A percentile compares a stretch with the other conserved stretches of the same genome.
These are phyloP conservation scores for Mucor velutinosus DNA, from an alignment of 371 early-diverging fungal genomes.

Conservation along the genomic window DNA sequence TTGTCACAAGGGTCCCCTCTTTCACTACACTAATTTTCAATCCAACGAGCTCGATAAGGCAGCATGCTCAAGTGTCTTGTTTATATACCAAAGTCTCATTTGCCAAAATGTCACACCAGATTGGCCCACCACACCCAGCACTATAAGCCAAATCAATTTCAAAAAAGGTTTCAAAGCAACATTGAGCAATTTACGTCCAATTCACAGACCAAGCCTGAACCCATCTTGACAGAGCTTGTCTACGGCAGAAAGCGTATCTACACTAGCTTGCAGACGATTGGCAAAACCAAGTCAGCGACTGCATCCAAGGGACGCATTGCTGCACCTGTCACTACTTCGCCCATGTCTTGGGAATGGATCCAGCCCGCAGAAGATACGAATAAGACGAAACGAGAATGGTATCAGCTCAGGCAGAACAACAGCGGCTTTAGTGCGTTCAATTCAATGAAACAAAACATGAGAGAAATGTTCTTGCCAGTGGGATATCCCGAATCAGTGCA, in stretches of 20 bases:
- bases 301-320: slow-evolving; percentile 41
- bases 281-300: slow-evolving; percentile 46
- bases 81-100: background rate
- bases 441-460: slow-evolving; percentile 47
- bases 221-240: slow-evolving; percentile 53
- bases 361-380: slow-evolving; percentile 20
- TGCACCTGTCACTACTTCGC: slow-evolving; percentile 42
- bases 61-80: background rate
- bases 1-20: slow-evolving; percentile 6
- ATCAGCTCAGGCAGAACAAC: slow-evolving; percentile 13
- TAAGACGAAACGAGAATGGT: slow-evolving; percentile 20
- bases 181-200: background rate
- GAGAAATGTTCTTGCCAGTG: slow-evolving; percentile 68
- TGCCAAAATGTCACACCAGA: background rate
- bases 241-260: slow-evolving; percentile 62
- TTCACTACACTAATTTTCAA: background rate
- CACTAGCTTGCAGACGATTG: slow-evolving; percentile 50
- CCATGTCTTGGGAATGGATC: slow-evolving; percentile 55
- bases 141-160: background rate
- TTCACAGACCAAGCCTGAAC: background rate
- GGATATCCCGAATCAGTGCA: slow-evolving; percentile 63
- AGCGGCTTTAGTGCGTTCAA: slow-evolving; percentile 25
- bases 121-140: background rate
- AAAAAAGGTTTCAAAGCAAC: background rate
- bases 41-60: background rate